Percentiles rank a stretch among this genome's conserved stretches.
phyloP scores from a whole-genome alignment of 1,284 basidiomycete genomes.

The Marasmius tenuissimus region DNA sequence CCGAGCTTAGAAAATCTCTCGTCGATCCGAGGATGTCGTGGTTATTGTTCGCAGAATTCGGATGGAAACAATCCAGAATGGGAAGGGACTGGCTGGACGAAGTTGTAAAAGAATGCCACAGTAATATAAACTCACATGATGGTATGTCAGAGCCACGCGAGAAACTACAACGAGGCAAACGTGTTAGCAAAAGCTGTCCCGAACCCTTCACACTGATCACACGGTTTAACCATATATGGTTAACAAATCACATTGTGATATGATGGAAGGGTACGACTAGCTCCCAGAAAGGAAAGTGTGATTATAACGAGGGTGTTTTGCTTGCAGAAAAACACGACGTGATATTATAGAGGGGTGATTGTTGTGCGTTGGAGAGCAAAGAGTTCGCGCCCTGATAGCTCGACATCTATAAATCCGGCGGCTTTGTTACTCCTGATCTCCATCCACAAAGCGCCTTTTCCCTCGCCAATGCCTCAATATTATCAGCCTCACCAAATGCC shows the following conservation, averaged over 20 bases:
- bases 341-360: slow-evolving; percentile 3
- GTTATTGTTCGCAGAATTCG: too few relatives aligned
- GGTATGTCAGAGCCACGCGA: too few relatives aligned
- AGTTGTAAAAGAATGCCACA: too few relatives aligned
- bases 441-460: neutral
- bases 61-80: too few relatives aligned
- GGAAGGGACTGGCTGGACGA: too few relatives aligned
- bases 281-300: slow-evolving; percentile 18
- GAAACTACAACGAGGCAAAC: too few relatives aligned
- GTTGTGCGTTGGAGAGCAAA: slow-evolving; percentile 8
- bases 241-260: neutral
- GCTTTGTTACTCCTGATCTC: neutral
- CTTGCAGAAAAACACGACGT: slow-evolving; percentile 4
- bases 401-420: slow-evolving; percentile 7
- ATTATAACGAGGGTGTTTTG: slow-evolving; percentile 27
- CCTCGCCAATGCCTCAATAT: neutral
- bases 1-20: too few relatives aligned
- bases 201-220: neutral
- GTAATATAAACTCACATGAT: too few relatives aligned
- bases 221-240: neutral
- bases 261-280: neutral
- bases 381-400: slow-evolving; percentile 1
- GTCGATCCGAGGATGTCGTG: too few relatives aligned
- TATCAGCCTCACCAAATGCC: neutral
- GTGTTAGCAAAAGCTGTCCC: too few relatives aligned